Base-by-base conservation (phyloP, 2,329 filamentous ascomycete species). In the Ascochyta pisi region DNA sequence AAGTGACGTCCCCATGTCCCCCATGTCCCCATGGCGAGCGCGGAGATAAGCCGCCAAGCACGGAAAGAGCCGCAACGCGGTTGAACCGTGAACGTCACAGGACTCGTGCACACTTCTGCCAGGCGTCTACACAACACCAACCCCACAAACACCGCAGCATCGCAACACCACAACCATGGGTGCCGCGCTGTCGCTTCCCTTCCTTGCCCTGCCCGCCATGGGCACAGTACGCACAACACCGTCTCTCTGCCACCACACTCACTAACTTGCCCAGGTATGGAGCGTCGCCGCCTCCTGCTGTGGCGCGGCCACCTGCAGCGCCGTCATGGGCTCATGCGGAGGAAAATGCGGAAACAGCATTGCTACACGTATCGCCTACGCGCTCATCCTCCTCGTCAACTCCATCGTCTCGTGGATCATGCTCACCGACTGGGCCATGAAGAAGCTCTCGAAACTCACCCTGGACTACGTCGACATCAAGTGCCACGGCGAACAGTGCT, bases 391-490 rank as follows among this genome's bases (percentile, higher is more conserved):
- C 51, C 87, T 99, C 64, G 80, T 98, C 77, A 99, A 99, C 83
- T 97, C 94, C 56, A 96, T 98, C 63, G 76, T 98, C 47, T 94
- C 95, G 33, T 99, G 95, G 95, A 91, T 99, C 67, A 96, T 98
- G 92, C 92, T 99, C 79, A 99, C 95, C 22, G 91, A 92, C 49
- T 99, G 95, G 95, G 95, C 95, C 31, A 91, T 99, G 73, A 91
- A 96, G 70, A 98, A 98, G 76, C 83, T 99, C 6, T 88, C 98
- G 78, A 87, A 96, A 63, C 82, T 98, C 50, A 95, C 92, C 12
- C 84, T 99, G 63, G 92, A 98, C 78, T 98, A 97, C 73, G 93
- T 99, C 81, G 92, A 92, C 70, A 96, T 99, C 72, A 89, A 89
- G 70, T 99, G 95, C 75, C 73, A 91, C 26, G 93, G 90, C 45